Evolutionary conservation across 495 filamentous ascomycete genomes (phyloP).

Genomic region (Aspergillus homomorphus): DNA sequence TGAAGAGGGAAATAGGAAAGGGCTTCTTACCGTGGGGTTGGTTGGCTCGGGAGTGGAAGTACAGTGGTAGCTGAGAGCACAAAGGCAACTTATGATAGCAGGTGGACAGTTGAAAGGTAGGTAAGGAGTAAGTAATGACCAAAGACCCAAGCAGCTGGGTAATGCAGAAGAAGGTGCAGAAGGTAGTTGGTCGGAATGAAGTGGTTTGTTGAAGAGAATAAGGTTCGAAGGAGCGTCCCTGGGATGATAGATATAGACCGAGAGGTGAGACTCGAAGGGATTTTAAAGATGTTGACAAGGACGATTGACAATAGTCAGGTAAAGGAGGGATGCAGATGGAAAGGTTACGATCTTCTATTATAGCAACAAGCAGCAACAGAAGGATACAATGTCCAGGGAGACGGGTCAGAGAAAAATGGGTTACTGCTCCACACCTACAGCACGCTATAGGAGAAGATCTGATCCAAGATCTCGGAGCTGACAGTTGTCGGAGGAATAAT

Average conservation of each 20-base stretch:
- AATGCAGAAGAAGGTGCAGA: background rate
- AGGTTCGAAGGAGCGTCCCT: slow-evolving; percentile 8
- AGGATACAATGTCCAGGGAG: slow-evolving; percentile 36
- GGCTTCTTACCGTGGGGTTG: slow-evolving; percentile 2
- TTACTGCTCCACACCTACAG: slow-evolving; percentile 33
- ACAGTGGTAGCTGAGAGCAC: background rate
- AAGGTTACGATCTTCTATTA: slow-evolving; percentile 22
- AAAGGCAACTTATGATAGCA: too few species aligned
- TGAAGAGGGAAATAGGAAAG: background rate
- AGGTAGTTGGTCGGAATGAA: background rate
- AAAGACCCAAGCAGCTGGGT: background rate
- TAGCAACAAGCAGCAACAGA: slow-evolving; percentile 24
- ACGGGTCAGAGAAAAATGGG: slow-evolving; percentile 40
- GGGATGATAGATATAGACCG: slow-evolving; percentile 24
- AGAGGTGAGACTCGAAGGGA: slow-evolving; percentile 11
- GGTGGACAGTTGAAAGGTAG: background rate
- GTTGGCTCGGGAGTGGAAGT: background rate
- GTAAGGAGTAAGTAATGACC: background rate
- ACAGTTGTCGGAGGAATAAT: slow-evolving; percentile 38
- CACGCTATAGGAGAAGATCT: slow-evolving; percentile 48
- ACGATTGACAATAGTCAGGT: slow-evolving; percentile 13
- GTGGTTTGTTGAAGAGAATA: slow-evolving; percentile 4
- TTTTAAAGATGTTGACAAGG: slow-evolving; percentile 10
- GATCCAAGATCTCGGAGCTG: slow-evolving; percentile 50
- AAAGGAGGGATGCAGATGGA: slow-evolving; percentile 19